Evolutionary conservation across 352 stramenopile genomes (phyloP).

Genomic region (Pythium graminicola): DNA sequence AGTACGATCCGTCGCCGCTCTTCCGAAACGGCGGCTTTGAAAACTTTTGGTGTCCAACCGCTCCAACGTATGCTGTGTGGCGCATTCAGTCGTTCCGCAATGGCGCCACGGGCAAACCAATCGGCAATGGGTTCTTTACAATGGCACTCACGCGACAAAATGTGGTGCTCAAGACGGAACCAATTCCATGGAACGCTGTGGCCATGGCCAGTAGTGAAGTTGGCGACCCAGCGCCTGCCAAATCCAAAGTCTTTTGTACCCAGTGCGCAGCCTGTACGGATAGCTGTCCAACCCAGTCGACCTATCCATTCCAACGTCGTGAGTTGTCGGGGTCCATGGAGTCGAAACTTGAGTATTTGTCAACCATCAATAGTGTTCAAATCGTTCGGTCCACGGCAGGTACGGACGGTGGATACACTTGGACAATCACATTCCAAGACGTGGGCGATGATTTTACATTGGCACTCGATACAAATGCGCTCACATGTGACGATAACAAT

Average conservation of each 20-base stretch:
- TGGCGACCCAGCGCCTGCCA: slow-evolving; percentile 28
- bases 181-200: slow-evolving; percentile 92
- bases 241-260: slow-evolving; percentile 61
- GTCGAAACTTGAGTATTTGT: slow-evolving; percentile 58
- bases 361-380: slow-evolving; percentile 53
- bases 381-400: slow-evolving; percentile 52
- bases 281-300: slow-evolving; percentile 20
- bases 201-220: slow-evolving; percentile 76
- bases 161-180: slow-evolving; percentile 42
- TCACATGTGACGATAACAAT: slow-evolving; percentile 25
- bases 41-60: slow-evolving; percentile 57
- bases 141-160: slow-evolving; percentile 48
- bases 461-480: slow-evolving; percentile 19
- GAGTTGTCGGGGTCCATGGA: slow-evolving; percentile 63
- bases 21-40: slow-evolving; percentile 60
- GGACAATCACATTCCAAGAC: slow-evolving; percentile 90
- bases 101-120: slow-evolving; percentile 18
- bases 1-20: slow-evolving; percentile 63
- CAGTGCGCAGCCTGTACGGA: slow-evolving; percentile 36
- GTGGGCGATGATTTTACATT: slow-evolving; percentile 74
- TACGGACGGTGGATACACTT: slow-evolving; percentile 63
- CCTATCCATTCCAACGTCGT: slow-evolving; percentile 26
- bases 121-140: slow-evolving; percentile 50
- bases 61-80: slow-evolving; percentile 55
- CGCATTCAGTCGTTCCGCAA: slow-evolving; percentile 32